Percentiles rank a stretch among this genome's conserved stretches.
Evolutionary conservation across 257 asterid genomes (phyloP).

Genomic region (Agastache rugosa): DNA sequence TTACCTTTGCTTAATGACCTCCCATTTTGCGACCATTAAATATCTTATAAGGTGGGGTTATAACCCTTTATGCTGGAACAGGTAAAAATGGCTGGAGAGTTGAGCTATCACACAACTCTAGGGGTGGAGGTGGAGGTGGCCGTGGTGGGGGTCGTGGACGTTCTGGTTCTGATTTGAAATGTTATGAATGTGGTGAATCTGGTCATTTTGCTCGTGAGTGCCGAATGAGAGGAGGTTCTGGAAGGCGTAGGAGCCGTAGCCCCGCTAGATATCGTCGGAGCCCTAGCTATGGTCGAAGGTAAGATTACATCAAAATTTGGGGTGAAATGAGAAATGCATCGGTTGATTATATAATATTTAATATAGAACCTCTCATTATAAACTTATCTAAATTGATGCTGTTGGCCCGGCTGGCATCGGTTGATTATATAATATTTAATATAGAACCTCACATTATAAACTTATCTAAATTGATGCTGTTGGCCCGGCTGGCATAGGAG

Average conservation of each 20-base stretch:
- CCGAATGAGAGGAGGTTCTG: constrained; percentile 66
- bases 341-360: not conserved
- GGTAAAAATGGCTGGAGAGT: constrained; percentile 99
- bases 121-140: constrained; percentile 78
- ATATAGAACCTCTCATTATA: not conserved
- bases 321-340: not conserved
- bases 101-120: constrained; percentile 90
- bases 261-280: constrained; percentile 85
- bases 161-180: constrained; percentile 86
- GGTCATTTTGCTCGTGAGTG: constrained; percentile 99
- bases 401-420: too few species aligned
- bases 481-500: constrained; percentile 58
- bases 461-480: constrained; percentile 19
- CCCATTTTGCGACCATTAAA: not conserved
- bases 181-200: constrained; percentile 96
- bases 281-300: constrained; percentile 97
- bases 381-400: constrained; percentile 21
- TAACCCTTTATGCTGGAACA: constrained; percentile 27
- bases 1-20: not conserved
- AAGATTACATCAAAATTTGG: not conserved
- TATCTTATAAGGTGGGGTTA: not conserved
- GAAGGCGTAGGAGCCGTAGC: constrained; percentile 93
- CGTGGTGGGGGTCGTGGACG: constrained; percentile 86
- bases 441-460: not conserved
- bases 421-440: not conserved